Conservation (phyloP, 2,329 filamentous ascomycete species). For the Trichoderma sp. region DNA sequence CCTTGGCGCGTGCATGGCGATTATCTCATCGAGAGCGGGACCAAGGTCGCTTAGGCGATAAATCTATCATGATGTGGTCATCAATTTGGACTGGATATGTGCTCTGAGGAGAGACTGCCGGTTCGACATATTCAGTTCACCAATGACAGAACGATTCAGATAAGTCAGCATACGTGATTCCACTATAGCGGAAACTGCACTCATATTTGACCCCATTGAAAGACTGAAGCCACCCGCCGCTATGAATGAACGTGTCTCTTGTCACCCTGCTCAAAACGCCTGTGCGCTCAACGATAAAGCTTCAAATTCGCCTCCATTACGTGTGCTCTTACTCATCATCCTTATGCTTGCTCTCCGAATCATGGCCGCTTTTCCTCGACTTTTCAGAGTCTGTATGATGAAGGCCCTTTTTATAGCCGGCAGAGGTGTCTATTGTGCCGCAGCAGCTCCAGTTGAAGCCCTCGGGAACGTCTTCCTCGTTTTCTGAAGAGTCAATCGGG, state of each 20-base stretch:
- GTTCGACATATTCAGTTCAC: neutral
- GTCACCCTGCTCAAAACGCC: neutral
- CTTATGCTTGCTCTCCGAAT: neutral
- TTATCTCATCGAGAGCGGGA: neutral
- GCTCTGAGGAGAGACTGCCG: neutral
- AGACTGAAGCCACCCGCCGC: neutral
- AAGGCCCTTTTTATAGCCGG: neutral
- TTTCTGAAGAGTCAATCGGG: neutral
- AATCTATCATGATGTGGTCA: neutral
- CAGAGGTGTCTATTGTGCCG: neutral
- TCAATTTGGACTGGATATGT: neutral
- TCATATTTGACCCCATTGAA: neutral
- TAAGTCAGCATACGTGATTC: neutral
- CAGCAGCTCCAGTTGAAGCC: constrained; percentile 3
- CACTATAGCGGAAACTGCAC: neutral
- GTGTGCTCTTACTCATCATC: neutral
- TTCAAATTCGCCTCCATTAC: neutral
- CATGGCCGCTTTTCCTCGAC: neutral
- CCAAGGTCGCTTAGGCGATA: neutral
- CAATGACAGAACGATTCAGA: neutral
- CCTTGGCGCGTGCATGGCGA: neutral
- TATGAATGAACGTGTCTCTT: neutral
- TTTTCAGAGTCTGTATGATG: constrained; percentile 1
- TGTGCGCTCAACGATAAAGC: neutral
- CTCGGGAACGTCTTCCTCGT: neutral